A percentile compares a stretch with the other conserved stretches of the same genome.
These are phyloP conservation scores for Ceratorhiza oryzae-sativae DNA, from an alignment of 1,284 basidiomycete genomes.

Conservation along the genomic window DNA sequence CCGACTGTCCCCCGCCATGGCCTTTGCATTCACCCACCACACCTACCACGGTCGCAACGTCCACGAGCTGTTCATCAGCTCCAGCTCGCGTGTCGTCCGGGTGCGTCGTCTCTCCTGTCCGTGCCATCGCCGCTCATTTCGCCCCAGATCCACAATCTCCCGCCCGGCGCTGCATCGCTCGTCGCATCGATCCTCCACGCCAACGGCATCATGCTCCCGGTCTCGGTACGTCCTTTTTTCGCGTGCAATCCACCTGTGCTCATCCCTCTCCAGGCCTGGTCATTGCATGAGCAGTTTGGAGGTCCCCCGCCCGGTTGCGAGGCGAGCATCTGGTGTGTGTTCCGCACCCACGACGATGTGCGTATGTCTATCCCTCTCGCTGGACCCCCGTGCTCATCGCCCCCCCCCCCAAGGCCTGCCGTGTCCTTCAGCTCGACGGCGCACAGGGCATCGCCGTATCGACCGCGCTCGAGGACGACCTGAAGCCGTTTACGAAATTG, in stretches of 20 bases:
- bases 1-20: not conserved
- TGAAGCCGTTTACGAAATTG: slow-evolving; percentile 64
- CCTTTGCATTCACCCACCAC: not conserved
- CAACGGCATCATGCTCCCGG: slow-evolving; percentile 46
- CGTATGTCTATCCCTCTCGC: slow-evolving; percentile 46
- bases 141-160: slow-evolving; percentile 51
- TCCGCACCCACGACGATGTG: slow-evolving; percentile 66
- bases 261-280: slow-evolving; percentile 56
- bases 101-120: slow-evolving; percentile 48
- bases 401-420: slow-evolving; percentile 58
- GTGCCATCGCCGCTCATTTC: slow-evolving; percentile 22
- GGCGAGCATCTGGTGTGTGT: slow-evolving; percentile 62
- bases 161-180: slow-evolving; percentile 52
- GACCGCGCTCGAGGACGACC: slow-evolving; percentile 65
- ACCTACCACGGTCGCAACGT: slow-evolving; percentile 44
- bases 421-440: slow-evolving; percentile 60
- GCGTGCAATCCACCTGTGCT: not conserved
- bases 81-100: slow-evolving; percentile 60
- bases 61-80: slow-evolving; percentile 57
- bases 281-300: slow-evolving; percentile 51
- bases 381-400: slow-evolving; percentile 31
- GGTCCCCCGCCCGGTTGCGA: slow-evolving; percentile 42
- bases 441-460: slow-evolving; percentile 56
- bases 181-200: slow-evolving; percentile 49
- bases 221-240: slow-evolving; percentile 44